These are phyloP conservation scores for Ramaria sp. DNA, from an alignment of 768 basidiomycete genomes.

Conservation along the genomic window DNA sequence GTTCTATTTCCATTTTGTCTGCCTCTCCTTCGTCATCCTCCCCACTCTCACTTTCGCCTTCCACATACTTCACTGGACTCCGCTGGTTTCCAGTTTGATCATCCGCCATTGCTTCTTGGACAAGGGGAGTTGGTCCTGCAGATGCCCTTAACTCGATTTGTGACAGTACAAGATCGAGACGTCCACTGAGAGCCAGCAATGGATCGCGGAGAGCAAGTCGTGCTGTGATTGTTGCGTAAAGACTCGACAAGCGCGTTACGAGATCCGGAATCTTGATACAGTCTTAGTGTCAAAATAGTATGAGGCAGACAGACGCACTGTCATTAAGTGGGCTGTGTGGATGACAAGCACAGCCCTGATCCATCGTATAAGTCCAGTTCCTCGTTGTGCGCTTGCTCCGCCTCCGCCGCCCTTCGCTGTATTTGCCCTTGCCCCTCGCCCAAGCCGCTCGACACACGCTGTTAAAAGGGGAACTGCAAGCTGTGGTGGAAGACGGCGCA, in stretches of 20 bases:
- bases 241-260: conserved; percentile 71
- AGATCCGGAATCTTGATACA: conserved; percentile 75
- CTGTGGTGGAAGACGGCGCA: conserved; percentile 76
- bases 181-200: conserved; percentile 75
- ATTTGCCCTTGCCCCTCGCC: conserved; percentile 57
- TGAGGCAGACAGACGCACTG: conserved; percentile 40
- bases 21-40: conserved; percentile 40
- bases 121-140: conserved; percentile 46
- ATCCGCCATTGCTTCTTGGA: conserved; percentile 28
- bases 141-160: conserved; percentile 86
- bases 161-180: conserved; percentile 86
- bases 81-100: conserved; percentile 22
- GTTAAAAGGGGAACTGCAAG: conserved; percentile 77
- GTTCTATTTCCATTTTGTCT: conserved; percentile 49
- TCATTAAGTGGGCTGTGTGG: conserved; percentile 89
- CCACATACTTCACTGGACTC: conserved; percentile 46
- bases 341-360: conserved; percentile 71
- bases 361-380: conserved; percentile 61
- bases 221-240: conserved; percentile 72
- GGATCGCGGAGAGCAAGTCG: conserved; percentile 66
- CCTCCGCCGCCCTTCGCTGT: conserved; percentile 72
- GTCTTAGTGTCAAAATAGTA: conserved; percentile 11
- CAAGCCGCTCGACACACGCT: conserved; percentile 83
- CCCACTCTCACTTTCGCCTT: conserved; percentile 71
- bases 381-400: conserved; percentile 71